Evolutionary conservation across 139 green algal species (phyloP).

Genomic region (Trebouxia sp.): DNA sequence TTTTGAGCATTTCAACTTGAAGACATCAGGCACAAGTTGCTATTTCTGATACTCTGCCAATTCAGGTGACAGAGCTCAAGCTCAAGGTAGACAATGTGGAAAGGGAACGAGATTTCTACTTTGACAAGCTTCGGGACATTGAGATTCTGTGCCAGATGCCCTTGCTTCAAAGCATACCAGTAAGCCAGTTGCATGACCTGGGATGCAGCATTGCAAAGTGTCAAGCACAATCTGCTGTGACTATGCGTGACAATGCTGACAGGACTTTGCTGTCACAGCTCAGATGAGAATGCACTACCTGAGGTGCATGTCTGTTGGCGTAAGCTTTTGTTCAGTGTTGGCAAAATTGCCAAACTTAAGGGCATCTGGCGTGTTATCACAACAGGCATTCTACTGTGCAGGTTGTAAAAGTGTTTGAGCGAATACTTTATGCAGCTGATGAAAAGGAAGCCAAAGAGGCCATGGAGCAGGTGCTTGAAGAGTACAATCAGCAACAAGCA

Average conservation of each 20-base stretch:
- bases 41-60: neutral
- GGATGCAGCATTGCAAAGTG: neutral
- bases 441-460: conserved; percentile 61
- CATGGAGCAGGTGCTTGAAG: conserved; percentile 40
- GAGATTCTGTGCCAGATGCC: conserved; percentile 95
- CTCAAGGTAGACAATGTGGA: conserved; percentile 61
- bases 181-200: conserved; percentile 17
- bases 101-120: conserved; percentile 89
- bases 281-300: no score
- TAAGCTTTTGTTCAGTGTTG: no score
- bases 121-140: conserved; percentile 96
- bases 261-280: no score
- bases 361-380: no score
- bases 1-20: no score
- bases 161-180: conserved; percentile 50
- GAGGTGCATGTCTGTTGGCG: no score
- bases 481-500: conserved; percentile 7
- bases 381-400: no score
- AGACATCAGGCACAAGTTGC: neutral
- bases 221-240: no score
- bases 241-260: no score
- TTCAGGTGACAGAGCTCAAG: conserved; percentile 68
- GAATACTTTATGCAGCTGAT: conserved; percentile 83
- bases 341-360: no score
- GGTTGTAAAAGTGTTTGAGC: conserved; percentile 70